These are phyloP conservation scores for Didymella sp. DNA, from an alignment of 2,329 filamentous ascomycete genomes.

Conservation along the genomic window DNA sequence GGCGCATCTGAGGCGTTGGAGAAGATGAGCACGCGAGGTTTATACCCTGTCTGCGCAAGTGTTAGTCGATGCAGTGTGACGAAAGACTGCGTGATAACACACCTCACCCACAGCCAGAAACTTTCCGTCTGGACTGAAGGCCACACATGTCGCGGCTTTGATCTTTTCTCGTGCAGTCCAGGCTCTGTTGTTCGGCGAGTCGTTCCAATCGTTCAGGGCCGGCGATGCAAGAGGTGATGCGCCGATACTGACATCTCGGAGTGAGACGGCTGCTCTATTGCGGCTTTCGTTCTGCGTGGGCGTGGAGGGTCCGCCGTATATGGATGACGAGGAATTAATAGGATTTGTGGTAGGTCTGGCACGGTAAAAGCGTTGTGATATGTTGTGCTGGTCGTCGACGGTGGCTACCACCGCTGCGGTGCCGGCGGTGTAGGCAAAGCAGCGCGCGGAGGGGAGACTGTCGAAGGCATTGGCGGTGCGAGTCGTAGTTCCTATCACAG, in stretches of 20 bases:
- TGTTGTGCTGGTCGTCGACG: conserved; percentile 68
- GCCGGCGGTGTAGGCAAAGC: conserved; percentile 90
- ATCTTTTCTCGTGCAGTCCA: conserved; percentile 92
- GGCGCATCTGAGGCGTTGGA: conserved; percentile 77
- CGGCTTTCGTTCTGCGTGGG: conserved; percentile 60
- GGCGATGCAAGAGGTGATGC: conserved; percentile 56
- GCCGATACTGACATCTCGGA: conserved; percentile 58
- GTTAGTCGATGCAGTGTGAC: conserved; percentile 36
- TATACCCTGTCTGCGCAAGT: conserved; percentile 75
- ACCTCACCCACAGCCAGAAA: conserved; percentile 90
- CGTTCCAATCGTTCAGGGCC: conserved; percentile 58
- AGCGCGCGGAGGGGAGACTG: conserved; percentile 70
- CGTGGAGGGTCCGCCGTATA: conserved; percentile 62
- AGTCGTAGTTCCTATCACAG: conserved; percentile 91
- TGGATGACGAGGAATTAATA: conserved; percentile 64
- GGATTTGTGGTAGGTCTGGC: conserved; percentile 77
- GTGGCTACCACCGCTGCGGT: conserved; percentile 91
- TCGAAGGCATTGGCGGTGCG: conserved; percentile 86
- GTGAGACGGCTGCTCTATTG: conserved; percentile 64
- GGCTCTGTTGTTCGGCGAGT: conserved; percentile 69
- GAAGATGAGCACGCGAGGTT: conserved; percentile 89
- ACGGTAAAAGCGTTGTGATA: conserved; percentile 86
- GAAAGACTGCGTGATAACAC: conserved; percentile 28
- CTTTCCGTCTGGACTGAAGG: conserved; percentile 84
- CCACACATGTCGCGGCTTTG: conserved; percentile 90